These are phyloP conservation scores for Chytriomyces sp. DNA, from an alignment of 192 early-diverging fungal species.

Conservation along the genomic window DNA sequence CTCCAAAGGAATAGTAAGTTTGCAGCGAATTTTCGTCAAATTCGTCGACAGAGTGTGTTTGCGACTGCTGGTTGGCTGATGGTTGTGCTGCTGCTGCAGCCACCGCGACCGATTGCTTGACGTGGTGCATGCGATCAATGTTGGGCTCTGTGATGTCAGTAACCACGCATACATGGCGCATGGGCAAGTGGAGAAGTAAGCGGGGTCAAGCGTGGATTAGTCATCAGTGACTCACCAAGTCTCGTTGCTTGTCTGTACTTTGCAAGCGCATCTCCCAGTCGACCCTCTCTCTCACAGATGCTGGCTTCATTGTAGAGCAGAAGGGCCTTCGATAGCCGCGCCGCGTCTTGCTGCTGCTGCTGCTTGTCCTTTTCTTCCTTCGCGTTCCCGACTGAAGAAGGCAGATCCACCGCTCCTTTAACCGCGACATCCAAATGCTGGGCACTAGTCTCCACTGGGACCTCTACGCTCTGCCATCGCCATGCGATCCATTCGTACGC, in stretches of 20 bases:
- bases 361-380: not conserved
- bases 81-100: conserved; percentile 1
- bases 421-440: not conserved
- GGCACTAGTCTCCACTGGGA: not conserved
- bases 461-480: not conserved
- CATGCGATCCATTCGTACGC: not conserved
- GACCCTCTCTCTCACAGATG: conserved; percentile 31
- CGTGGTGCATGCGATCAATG: conserved; percentile 22
- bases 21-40: not conserved
- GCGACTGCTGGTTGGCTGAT: not conserved
- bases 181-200: not conserved
- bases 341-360: not conserved
- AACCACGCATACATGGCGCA: not conserved
- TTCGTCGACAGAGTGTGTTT: not conserved
- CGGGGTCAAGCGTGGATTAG: not conserved
- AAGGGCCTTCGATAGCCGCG: not conserved
- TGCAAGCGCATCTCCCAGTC: conserved; percentile 28
- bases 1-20: not conserved
- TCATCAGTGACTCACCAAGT: not conserved
- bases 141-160: conserved; percentile 13
- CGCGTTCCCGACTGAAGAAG: not conserved
- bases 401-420: too few species aligned
- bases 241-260: conserved; percentile 25
- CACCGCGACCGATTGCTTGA: not conserved
- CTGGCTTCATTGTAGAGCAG: conserved; percentile 15